A percentile compares a stretch with the other conserved stretches of the same genome.
Conservation (phyloP, 2,329 filamentous ascomycete species). For the Phialocephala subalpina region DNA sequence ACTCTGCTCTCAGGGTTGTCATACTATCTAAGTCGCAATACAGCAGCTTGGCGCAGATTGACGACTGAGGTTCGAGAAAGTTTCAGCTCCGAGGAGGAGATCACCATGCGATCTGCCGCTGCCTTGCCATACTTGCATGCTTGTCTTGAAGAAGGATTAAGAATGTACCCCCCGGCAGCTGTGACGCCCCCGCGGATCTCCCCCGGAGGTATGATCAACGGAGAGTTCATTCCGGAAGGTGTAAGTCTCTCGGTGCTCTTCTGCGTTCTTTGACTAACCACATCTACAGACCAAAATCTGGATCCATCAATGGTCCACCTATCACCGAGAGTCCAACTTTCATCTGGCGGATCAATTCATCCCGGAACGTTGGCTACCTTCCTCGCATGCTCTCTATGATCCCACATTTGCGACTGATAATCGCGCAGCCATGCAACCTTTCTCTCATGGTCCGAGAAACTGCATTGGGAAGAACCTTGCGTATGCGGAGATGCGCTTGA, state of each 20-base stretch:
- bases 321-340: conserved; percentile 1
- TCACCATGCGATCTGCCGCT: background rate
- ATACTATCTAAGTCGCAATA: conserved; percentile 6
- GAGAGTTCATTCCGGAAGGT: background rate
- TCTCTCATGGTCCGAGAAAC: background rate
- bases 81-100: conserved; percentile 9
- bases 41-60: background rate
- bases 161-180: conserved; percentile 1
- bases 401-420: background rate
- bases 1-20: conserved; percentile 9
- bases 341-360: background rate
- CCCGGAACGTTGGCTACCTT: conserved; percentile 5
- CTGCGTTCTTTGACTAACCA: background rate
- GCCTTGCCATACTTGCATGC: conserved; percentile 9
- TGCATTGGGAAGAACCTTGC: conserved; percentile 8
- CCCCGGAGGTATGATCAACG: background rate
- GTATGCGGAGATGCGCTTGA: conserved; percentile 3
- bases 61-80: conserved; percentile 4
- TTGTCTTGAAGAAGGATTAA: background rate
- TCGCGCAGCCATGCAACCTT: background rate
- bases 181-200: background rate
- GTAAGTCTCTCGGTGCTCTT: background rate
- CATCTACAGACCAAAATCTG: background rate
- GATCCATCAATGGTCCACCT: conserved; percentile 3
- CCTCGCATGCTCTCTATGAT: background rate